Evolutionary conservation across 495 filamentous ascomycete genomes (phyloP).

Genomic region (Parathielavia appendiculata): DNA sequence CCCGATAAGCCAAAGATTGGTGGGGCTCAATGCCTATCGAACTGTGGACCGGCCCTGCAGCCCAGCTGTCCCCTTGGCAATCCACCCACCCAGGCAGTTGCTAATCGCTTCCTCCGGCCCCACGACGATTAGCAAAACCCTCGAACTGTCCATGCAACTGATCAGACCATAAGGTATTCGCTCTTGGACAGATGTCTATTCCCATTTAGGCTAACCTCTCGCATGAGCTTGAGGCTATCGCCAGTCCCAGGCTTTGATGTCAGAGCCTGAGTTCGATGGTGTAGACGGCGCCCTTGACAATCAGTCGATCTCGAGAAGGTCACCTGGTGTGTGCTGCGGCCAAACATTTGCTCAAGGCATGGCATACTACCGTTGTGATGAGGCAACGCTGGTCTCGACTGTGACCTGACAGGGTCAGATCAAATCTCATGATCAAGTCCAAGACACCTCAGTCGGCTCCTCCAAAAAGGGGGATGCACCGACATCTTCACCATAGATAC

Average conservation of each 20-base stretch:
- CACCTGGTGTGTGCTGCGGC: neutral
- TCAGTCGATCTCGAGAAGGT: too few relatives aligned
- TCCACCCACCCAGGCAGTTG: neutral
- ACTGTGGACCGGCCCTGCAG: conserved; percentile 1
- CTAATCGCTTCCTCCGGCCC: too few relatives aligned
- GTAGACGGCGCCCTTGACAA: neutral
- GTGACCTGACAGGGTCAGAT: neutral
- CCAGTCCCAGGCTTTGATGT: neutral
- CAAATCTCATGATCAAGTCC: neutral
- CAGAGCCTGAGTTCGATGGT: neutral
- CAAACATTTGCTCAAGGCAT: neutral
- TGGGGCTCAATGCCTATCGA: conserved; percentile 21
- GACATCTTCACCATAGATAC: too few relatives aligned
- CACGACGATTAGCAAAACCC: too few relatives aligned
- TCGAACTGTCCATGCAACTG: neutral
- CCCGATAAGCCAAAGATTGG: conserved; percentile 25
- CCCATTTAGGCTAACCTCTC: neutral
- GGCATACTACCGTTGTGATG: too few relatives aligned
- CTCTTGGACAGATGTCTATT: neutral
- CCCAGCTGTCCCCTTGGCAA: neutral
- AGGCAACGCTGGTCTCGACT: neutral
- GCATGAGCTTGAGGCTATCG: neutral
- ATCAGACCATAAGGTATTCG: neutral
- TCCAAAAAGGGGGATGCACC: too few relatives aligned
- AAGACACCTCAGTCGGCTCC: too few relatives aligned